These are phyloP conservation scores for Metschnikowia chrysomelidarum DNA, from an alignment of 805 yeast species.

Conservation along the genomic window DNA sequence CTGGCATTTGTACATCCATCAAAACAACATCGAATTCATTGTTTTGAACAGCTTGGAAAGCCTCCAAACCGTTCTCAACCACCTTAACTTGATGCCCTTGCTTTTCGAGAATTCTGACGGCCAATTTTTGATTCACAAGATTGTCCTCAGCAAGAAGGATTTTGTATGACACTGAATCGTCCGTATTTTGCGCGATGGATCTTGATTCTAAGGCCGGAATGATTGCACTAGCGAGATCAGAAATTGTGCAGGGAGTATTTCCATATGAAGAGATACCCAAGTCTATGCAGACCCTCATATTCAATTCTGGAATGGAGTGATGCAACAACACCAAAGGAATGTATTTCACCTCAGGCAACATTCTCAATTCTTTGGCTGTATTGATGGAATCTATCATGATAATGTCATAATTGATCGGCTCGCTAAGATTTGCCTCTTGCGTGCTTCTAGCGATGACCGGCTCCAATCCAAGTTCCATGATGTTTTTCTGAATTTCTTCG, in stretches of 20 bases:
- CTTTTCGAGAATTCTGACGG: slow-evolving; percentile 80
- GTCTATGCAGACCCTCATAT: slow-evolving; percentile 79
- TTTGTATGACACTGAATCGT: slow-evolving; percentile 71
- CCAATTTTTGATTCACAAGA: slow-evolving; percentile 81
- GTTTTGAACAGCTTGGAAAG: slow-evolving; percentile 69
- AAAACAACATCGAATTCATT: slow-evolving; percentile 74
- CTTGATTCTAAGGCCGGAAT: slow-evolving; percentile 84
- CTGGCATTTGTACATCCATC: slow-evolving; percentile 96
- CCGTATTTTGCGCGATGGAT: slow-evolving; percentile 75
- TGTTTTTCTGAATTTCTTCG: slow-evolving; percentile 48
- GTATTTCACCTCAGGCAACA: slow-evolving; percentile 74
- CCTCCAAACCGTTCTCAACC: slow-evolving; percentile 83
- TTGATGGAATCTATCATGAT: slow-evolving; percentile 80
- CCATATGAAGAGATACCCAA: slow-evolving; percentile 87
- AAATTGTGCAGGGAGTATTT: slow-evolving; percentile 79
- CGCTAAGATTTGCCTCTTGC: slow-evolving; percentile 54
- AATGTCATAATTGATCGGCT: slow-evolving; percentile 67
- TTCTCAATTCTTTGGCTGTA: slow-evolving; percentile 66
- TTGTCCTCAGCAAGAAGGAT: slow-evolving; percentile 85
- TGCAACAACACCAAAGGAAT: slow-evolving; percentile 79
- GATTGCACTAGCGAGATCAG: slow-evolving; percentile 78
- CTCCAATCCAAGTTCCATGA: slow-evolving; percentile 55
- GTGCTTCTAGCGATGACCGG: slow-evolving; percentile 60
- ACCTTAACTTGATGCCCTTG: slow-evolving; percentile 83
- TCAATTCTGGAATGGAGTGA: slow-evolving; percentile 71